These are phyloP conservation scores for Herpetospermum pedunculosum DNA, from an alignment of 306 rosid species.

Conservation along the genomic window DNA sequence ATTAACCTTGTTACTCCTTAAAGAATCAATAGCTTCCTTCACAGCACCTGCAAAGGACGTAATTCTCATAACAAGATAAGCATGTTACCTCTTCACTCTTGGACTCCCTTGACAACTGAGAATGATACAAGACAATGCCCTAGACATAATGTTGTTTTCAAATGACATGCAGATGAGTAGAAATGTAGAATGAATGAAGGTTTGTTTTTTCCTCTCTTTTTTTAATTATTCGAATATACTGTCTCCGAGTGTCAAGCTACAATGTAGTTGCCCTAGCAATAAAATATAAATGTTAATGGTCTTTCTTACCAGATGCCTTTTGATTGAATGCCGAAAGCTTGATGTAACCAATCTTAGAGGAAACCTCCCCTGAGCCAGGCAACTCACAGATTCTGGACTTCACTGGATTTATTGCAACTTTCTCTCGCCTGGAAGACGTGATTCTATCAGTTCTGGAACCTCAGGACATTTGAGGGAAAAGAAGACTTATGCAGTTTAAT, in stretches of 20 bases:
- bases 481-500: background rate
- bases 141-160: background rate
- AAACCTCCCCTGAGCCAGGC: constrained; percentile 52
- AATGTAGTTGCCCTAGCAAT: background rate
- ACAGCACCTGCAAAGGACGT: constrained; percentile 57
- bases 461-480: background rate
- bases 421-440: constrained; percentile 69
- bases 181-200: background rate
- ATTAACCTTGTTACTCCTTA: constrained; percentile 61
- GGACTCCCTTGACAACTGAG: background rate
- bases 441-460: constrained; percentile 1
- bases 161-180: background rate
- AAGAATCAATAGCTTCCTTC: constrained; percentile 75
- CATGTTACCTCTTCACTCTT: background rate
- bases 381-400: constrained; percentile 71
- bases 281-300: background rate
- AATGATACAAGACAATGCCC: background rate
- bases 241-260: background rate
- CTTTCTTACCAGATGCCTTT: constrained; percentile 68
- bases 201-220: background rate
- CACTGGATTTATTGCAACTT: constrained; percentile 79
- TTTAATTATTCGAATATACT: background rate
- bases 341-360: constrained; percentile 76
- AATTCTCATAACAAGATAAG: constrained; percentile 14
- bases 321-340: constrained; percentile 78